phyloP scores from a whole-genome alignment of 1,284 basidiomycete genomes.

The Cystobasidiaceae sp. region DNA sequence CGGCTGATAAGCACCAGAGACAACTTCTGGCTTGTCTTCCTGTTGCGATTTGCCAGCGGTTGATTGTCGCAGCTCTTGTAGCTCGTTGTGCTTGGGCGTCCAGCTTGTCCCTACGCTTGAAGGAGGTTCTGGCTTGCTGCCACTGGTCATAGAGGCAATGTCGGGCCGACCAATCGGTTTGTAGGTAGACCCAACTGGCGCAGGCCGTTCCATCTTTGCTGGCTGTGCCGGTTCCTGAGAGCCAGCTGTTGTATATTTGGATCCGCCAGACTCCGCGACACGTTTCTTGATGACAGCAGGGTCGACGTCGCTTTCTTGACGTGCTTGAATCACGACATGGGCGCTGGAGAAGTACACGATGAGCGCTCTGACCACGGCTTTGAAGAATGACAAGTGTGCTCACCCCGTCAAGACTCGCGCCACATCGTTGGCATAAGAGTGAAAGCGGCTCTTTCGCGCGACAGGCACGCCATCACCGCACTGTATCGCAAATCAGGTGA shows the following conservation, averaged over 20 bases:
- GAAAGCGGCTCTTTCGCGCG: conserved; percentile 85
- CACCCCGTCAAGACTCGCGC: conserved; percentile 70
- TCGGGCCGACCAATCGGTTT: conserved; percentile 46
- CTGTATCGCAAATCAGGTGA: conserved; percentile 44
- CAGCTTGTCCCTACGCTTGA: conserved; percentile 44
- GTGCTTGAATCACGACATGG: conserved; percentile 85
- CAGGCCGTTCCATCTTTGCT: conserved; percentile 42
- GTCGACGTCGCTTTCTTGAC: conserved; percentile 80
- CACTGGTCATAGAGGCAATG: conserved; percentile 36
- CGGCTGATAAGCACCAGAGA: conserved; percentile 49
- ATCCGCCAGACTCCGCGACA: conserved; percentile 85
- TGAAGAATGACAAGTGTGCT: background rate
- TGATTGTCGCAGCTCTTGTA: conserved; percentile 44
- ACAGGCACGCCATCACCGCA: conserved; percentile 95
- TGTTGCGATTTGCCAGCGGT: conserved; percentile 38
- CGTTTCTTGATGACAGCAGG: conserved; percentile 75
- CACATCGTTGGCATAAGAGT: conserved; percentile 75
- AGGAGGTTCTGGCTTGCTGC: conserved; percentile 31
- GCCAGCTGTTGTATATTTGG: conserved; percentile 65
- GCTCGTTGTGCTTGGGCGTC: conserved; percentile 44
- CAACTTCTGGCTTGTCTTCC: background rate
- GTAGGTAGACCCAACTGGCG: conserved; percentile 39
- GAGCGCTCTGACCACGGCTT: background rate
- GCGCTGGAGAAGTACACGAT: conserved; percentile 45
- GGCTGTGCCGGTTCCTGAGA: conserved; percentile 49